Conservation (phyloP, 768 basidiomycete genomes). For the Tulasnella sp. region DNA sequence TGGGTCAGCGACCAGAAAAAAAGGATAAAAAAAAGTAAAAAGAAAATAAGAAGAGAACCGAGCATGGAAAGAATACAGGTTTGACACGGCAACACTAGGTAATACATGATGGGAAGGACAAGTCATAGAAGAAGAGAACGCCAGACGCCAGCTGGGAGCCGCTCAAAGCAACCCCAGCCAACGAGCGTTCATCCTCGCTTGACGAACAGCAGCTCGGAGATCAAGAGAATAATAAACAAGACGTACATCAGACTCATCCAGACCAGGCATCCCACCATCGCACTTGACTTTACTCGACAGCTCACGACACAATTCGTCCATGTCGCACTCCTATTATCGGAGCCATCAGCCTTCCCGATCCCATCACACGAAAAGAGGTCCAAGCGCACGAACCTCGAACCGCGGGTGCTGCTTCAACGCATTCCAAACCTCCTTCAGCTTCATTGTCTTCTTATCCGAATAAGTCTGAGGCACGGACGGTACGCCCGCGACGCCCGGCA, state of each 20-base stretch:
- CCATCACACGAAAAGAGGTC: constrained; percentile 15
- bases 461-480: constrained; percentile 54
- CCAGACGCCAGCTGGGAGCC: background rate
- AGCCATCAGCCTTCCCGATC: background rate
- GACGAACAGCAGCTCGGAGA: background rate
- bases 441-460: constrained; percentile 59
- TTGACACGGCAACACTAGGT: background rate
- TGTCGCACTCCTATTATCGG: constrained; percentile 57
- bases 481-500: constrained; percentile 23
- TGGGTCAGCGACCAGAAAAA: background rate
- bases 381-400: constrained; percentile 52
- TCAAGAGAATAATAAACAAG: constrained; percentile 4
- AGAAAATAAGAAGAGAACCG: background rate
- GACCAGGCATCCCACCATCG: constrained; percentile 74
- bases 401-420: constrained; percentile 65
- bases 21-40: background rate
- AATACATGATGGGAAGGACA: background rate
- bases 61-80: background rate
- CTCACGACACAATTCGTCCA: constrained; percentile 69
- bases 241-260: constrained; percentile 35
- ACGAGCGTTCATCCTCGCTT: background rate
- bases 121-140: background rate
- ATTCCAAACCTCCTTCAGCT: constrained; percentile 72
- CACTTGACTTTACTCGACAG: constrained; percentile 77
- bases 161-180: constrained; percentile 1